Percentiles rank a stretch among this genome's conserved stretches.
Conservation (phyloP, 768 basidiomycete genomes). For the Trametes punicea region DNA sequence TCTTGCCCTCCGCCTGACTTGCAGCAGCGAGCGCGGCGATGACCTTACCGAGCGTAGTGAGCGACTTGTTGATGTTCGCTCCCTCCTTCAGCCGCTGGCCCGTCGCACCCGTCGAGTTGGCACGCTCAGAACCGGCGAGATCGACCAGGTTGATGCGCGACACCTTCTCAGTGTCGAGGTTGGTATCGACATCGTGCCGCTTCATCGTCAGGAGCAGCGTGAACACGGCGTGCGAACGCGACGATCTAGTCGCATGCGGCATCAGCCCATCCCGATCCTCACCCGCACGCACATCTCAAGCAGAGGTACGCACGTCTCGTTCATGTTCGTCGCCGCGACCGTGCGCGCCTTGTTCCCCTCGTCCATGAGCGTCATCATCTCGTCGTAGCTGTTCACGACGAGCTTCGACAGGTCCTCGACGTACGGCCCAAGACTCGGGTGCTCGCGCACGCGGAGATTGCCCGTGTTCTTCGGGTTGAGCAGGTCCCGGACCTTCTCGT, state of each 20-base stretch:
- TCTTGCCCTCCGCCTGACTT: conserved; percentile 52
- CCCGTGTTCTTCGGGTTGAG: conserved; percentile 97
- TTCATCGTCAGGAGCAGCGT: conserved; percentile 94
- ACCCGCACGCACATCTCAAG: background rate
- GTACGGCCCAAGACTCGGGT: conserved; percentile 95
- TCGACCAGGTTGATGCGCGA: conserved; percentile 96
- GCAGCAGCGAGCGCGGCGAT: conserved; percentile 80
- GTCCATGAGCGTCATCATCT: conserved; percentile 99
- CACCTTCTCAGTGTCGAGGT: conserved; percentile 97
- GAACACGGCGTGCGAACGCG: conserved; percentile 97
- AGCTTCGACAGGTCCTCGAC: conserved; percentile 97
- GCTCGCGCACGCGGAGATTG: conserved; percentile 95
- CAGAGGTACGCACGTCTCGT: conserved; percentile 77
- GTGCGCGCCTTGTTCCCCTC: conserved; percentile 99
- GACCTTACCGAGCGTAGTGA: conserved; percentile 97
- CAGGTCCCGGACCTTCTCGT: conserved; percentile 96
- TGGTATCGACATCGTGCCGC: conserved; percentile 76
- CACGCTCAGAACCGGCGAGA: conserved; percentile 94
- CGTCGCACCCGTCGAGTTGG: conserved; percentile 97
- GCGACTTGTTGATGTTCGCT: conserved; percentile 97
- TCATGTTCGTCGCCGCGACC: conserved; percentile 99
- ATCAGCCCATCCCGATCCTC: background rate
- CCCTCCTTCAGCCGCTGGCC: conserved; percentile 96
- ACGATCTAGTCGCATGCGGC: conserved; percentile 54
- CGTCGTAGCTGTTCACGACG: conserved; percentile 85